These are phyloP conservation scores for Aspergillus novoparasiticus DNA, from an alignment of 2,329 filamentous ascomycete genomes.

Conservation along the genomic window DNA sequence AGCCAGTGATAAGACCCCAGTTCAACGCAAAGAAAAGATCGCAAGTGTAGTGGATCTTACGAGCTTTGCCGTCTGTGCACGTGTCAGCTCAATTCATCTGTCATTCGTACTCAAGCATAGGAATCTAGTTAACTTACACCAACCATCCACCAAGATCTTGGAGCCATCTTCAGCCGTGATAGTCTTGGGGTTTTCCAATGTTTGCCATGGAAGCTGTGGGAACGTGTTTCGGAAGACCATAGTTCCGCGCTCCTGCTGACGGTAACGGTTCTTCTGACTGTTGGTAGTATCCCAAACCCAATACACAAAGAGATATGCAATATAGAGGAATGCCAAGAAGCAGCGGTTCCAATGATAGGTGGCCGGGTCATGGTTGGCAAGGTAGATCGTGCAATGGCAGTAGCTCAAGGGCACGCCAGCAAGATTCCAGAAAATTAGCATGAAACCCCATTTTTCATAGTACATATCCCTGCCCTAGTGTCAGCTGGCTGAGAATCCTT, in stretches of 20 bases:
- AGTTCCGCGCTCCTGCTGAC: conserved; percentile 74
- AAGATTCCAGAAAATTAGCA: conserved; percentile 97
- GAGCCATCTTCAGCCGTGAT: conserved; percentile 74
- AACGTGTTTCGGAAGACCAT: conserved; percentile 73
- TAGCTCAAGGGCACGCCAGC: conserved; percentile 88
- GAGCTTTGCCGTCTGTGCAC: conserved; percentile 64
- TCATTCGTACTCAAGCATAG: background rate
- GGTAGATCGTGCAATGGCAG: conserved; percentile 89
- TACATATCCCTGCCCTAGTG: conserved; percentile 75
- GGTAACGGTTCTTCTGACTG: conserved; percentile 92
- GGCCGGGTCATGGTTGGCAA: conserved; percentile 78
- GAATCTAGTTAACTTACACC: conserved; percentile 59
- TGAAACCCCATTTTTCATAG: conserved; percentile 95
- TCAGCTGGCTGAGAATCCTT: conserved; percentile 14
- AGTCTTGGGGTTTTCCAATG: conserved; percentile 75
- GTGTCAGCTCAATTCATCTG: conserved; percentile 19
- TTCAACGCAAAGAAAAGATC: conserved; percentile 75
- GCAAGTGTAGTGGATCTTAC: conserved; percentile 81
- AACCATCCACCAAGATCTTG: conserved; percentile 79
- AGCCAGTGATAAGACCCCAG: conserved; percentile 82
- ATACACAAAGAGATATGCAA: conserved; percentile 79
- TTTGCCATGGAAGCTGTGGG: conserved; percentile 88
- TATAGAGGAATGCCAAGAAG: conserved; percentile 66
- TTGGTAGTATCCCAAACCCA: conserved; percentile 93
- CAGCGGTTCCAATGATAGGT: conserved; percentile 76